A percentile compares a stretch with the other conserved stretches of the same genome.
phyloP scores from a whole-genome alignment of 768 basidiomycete genomes.

The Agaricus blazei region DNA sequence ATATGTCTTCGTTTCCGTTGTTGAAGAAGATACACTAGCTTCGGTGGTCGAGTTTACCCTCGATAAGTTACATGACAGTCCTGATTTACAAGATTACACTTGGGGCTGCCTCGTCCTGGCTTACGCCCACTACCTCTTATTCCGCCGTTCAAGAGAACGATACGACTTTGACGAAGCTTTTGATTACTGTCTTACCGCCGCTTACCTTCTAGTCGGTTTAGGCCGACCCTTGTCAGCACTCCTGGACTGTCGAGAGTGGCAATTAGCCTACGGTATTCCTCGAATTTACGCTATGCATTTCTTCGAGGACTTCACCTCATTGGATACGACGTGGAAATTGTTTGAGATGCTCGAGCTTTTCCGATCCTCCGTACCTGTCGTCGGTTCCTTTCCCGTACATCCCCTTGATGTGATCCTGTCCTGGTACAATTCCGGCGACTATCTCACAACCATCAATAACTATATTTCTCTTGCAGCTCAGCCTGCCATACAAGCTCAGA shows the following conservation, averaged over 20 bases:
- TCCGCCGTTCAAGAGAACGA: neutral
- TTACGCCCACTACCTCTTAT: neutral
- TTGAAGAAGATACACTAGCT: neutral
- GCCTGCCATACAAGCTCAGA: neutral
- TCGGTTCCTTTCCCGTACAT: neutral
- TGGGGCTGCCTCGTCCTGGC: neutral
- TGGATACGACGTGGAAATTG: neutral
- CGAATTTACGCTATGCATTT: neutral
- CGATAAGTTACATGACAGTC: neutral
- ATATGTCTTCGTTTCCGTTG: neutral
- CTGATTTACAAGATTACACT: neutral
- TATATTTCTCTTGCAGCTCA: neutral
- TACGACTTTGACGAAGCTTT: neutral
- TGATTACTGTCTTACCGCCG: neutral
- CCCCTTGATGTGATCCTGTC: neutral
- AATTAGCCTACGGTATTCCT: neutral
- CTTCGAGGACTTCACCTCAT: neutral
- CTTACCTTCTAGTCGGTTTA: neutral
- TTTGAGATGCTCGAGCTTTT: neutral
- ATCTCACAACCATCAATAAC: neutral
- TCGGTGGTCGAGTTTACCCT: neutral
- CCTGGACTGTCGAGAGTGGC: neutral
- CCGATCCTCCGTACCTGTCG: neutral
- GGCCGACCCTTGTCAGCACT: neutral
- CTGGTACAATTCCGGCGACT: neutral